Percentiles rank a stretch among this genome's conserved stretches.
Conservation (phyloP, 2,329 filamentous ascomycete genomes). For the Hypoxylon sp. region DNA sequence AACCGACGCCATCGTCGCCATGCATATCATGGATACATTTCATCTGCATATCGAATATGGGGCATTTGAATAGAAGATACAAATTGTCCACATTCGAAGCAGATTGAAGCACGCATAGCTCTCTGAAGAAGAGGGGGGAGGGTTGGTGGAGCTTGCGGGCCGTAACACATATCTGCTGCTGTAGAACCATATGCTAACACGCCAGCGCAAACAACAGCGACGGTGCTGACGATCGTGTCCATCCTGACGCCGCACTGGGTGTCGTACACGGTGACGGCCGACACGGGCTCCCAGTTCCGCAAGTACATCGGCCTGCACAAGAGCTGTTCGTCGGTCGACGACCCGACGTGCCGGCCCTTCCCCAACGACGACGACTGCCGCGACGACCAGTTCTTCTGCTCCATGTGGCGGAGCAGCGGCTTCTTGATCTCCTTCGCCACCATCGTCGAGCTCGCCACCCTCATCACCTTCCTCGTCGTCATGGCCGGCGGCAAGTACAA, state of each 20-base stretch:
- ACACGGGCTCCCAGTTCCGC: conserved; percentile 60
- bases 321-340: conserved; percentile 78
- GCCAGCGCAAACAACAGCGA: no score
- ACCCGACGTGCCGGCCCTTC: conserved; percentile 72
- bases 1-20: conserved; percentile 16
- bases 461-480: conserved; percentile 84
- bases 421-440: conserved; percentile 89
- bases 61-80: conserved; percentile 2
- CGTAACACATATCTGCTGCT: not conserved
- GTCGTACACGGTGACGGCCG: conserved; percentile 67
- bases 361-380: conserved; percentile 76
- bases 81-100: conserved; percentile 7
- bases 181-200: conserved; percentile 49
- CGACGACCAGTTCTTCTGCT: conserved; percentile 82
- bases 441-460: conserved; percentile 81
- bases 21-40: not conserved
- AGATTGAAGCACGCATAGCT: not conserved
- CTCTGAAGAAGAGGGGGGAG: not conserved
- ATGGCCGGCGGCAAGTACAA: conserved; percentile 82
- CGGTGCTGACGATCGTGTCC: conserved; percentile 75
- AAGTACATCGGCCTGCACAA: conserved; percentile 82
- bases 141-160: conserved; percentile 11
- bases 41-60: not conserved
- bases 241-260: conserved; percentile 80
- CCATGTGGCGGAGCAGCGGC: conserved; percentile 88